Evolutionary conservation across 768 basidiomycete genomes (phyloP).

Genomic region (Agaricus sinodeliciosus): DNA sequence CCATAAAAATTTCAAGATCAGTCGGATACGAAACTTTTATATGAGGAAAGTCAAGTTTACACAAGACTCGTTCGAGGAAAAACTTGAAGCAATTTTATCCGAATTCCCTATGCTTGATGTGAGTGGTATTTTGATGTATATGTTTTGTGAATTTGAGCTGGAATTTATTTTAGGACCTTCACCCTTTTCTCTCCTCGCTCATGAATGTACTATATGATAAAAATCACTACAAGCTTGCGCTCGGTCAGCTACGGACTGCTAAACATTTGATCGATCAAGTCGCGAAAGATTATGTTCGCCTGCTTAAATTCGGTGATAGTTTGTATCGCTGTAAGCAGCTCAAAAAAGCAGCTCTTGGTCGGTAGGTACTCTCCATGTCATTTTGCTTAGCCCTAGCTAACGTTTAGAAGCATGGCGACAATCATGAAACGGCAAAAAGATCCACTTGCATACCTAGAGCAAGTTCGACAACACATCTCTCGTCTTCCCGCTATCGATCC

Average conservation of each 20-base stretch:
- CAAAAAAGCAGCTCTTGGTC: constrained; percentile 94
- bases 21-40: constrained; percentile 94
- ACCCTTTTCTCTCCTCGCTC: constrained; percentile 92
- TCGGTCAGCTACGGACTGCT: constrained; percentile 94
- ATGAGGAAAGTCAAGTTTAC: constrained; percentile 99
- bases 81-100: constrained; percentile 84
- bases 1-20: constrained; percentile 99
- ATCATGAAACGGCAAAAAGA: constrained; percentile 99
- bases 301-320: constrained; percentile 97
- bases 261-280: constrained; percentile 96
- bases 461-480: constrained; percentile 98
- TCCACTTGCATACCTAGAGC: constrained; percentile 95
- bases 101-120: constrained; percentile 99
- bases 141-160: constrained; percentile 3
- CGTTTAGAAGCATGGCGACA: constrained; percentile 79
- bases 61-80: constrained; percentile 94
- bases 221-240: constrained; percentile 98
- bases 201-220: constrained; percentile 99
- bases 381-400: constrained; percentile 1
- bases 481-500: constrained; percentile 98
- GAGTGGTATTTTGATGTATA: constrained; percentile 25
- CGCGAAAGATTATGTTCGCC: constrained; percentile 92
- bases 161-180: constrained; percentile 56
- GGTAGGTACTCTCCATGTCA: constrained; percentile 43
- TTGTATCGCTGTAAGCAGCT: constrained; percentile 98